Conservation (phyloP, 495 filamentous ascomycete species). For the Penicillium cataractarum region DNA sequence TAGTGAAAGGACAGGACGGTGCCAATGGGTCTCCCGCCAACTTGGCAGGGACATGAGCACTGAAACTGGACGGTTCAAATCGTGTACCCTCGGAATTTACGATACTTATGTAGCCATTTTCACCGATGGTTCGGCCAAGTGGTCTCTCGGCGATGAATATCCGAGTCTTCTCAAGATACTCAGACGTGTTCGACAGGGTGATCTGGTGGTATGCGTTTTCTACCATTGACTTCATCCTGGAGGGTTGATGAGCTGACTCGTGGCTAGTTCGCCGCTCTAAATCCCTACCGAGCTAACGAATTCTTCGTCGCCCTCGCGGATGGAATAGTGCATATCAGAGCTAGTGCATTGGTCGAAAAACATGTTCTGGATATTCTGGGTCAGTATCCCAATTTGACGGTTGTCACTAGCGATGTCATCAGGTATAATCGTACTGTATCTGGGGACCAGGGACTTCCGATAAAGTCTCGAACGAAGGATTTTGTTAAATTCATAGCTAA, state of each 20-base stretch:
- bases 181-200: neutral
- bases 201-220: constrained; percentile 9
- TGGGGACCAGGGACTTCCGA: neutral
- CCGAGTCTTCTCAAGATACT: constrained; percentile 5
- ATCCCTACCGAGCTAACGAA: constrained; percentile 8
- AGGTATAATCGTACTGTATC: neutral
- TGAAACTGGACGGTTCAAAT: neutral
- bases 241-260: neutral
- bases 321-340: constrained; percentile 13
- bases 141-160: neutral
- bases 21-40: neutral
- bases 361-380: constrained; percentile 6
- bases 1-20: constrained; percentile 2
- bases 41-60: neutral
- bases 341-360: constrained; percentile 7
- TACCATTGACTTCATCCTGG: neutral
- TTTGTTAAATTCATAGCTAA: constrained; percentile 9
- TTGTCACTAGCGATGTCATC: constrained; percentile 1
- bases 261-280: constrained; percentile 1
- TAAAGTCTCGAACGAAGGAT: neutral
- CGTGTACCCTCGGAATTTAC: neutral
- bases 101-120: constrained; percentile 9
- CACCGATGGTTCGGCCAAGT: constrained; percentile 1
- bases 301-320: constrained; percentile 13
- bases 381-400: constrained; percentile 4